Evolutionary conservation across 2,329 filamentous ascomycete species (phyloP).

Genomic region (Emericellopsis cladophorae): DNA sequence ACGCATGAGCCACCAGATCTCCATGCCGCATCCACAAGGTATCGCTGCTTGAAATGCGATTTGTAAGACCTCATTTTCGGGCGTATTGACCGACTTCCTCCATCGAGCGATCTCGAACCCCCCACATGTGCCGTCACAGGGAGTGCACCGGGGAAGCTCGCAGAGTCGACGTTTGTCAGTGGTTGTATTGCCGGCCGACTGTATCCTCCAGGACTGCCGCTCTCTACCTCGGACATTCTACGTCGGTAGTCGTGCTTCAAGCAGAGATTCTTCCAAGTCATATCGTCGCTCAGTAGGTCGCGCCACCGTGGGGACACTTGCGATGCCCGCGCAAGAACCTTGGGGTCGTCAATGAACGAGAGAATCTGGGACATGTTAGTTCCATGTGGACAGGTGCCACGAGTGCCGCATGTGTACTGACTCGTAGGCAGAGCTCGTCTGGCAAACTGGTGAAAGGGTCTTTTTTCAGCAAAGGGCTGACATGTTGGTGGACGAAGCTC

Average conservation of each 20-base stretch:
- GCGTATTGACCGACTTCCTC: constrained; percentile 20
- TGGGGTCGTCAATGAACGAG: constrained; percentile 94
- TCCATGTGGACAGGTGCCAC: neutral
- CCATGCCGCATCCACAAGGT: constrained; percentile 96
- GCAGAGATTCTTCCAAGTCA: constrained; percentile 96
- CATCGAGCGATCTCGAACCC: constrained; percentile 43
- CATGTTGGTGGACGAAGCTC: constrained; percentile 92
- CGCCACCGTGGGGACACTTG: constrained; percentile 95
- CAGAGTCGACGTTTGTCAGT: constrained; percentile 21
- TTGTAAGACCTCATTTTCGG: constrained; percentile 74
- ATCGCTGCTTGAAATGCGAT: constrained; percentile 94
- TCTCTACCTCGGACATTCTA: constrained; percentile 38
- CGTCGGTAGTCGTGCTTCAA: constrained; percentile 84
- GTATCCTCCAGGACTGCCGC: constrained; percentile 15
- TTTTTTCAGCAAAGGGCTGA: constrained; percentile 87
- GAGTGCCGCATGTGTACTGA: constrained; percentile 30
- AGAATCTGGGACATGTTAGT: constrained; percentile 51
- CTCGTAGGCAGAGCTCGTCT: constrained; percentile 81
- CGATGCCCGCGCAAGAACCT: constrained; percentile 81
- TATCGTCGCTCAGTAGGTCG: constrained; percentile 87
- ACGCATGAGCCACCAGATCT: constrained; percentile 78
- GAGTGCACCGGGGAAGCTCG: constrained; percentile 31
- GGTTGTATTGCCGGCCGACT: constrained; percentile 14
- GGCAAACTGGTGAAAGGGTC: constrained; percentile 89
- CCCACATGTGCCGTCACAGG: constrained; percentile 20